phyloP scores from a whole-genome alignment of 768 basidiomycete genomes.

The Leccinellum albellum region DNA sequence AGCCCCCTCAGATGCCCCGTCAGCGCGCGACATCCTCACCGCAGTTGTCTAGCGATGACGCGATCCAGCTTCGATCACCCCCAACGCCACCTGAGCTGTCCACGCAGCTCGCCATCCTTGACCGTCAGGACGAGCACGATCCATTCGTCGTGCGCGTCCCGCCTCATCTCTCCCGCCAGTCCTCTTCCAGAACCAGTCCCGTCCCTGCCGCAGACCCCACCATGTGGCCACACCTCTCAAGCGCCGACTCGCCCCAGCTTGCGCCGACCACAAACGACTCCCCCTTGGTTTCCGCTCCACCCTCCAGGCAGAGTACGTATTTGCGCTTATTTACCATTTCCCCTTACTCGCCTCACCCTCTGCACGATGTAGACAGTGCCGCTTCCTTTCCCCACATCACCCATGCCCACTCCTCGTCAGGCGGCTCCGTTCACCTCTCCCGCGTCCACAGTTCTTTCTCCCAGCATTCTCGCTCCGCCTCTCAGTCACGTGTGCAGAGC shows the following conservation, averaged over 20 bases:
- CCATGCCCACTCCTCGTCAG: conserved; percentile 18
- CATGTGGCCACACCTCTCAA: conserved; percentile 20
- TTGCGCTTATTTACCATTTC: conserved; percentile 11
- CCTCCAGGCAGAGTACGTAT: conserved; percentile 39
- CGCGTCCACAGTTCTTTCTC: conserved; percentile 37
- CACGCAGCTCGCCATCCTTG: conserved; percentile 19
- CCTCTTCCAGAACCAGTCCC: conserved; percentile 24
- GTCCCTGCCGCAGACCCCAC: conserved; percentile 16
- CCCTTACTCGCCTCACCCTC: conserved; percentile 7
- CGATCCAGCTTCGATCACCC: conserved; percentile 21
- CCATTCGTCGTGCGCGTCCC: conserved; percentile 43
- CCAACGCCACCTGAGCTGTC: conserved; percentile 12
- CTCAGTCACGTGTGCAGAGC: conserved; percentile 46
- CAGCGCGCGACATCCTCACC: conserved; percentile 11
- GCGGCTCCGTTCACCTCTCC: conserved; percentile 30
- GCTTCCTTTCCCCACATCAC: conserved; percentile 29
- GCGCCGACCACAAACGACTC: conserved; percentile 37
- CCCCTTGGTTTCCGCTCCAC: conserved; percentile 26
- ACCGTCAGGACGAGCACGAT: conserved; percentile 34
- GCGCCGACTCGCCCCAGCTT: conserved; percentile 18
- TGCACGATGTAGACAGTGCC: conserved; percentile 20
- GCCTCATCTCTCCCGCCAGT: conserved; percentile 30
- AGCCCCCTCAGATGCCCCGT: conserved; percentile 13
- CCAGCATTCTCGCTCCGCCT: conserved; percentile 31
- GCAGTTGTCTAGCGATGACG: conserved; percentile 13